Evolutionary conservation across 106 monocot genomes (phyloP), one percentile per base, ranked within the genome.

Genomic region (Apostasia shenzhenica): DNA sequence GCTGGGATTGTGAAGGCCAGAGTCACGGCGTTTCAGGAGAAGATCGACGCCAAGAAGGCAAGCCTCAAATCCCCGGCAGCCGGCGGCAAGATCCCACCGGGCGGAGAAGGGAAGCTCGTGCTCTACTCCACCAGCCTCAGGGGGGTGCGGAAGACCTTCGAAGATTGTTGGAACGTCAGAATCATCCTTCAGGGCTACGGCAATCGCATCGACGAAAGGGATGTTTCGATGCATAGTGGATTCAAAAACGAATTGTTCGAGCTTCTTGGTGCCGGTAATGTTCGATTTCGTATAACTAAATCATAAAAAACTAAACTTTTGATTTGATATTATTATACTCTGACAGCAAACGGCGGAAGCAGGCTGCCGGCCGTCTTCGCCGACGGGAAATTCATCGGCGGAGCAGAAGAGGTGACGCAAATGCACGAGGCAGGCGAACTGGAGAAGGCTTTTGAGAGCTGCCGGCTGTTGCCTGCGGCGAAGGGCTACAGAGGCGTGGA

Each of bases 91-190:
- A 59, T 62, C 71, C 78, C 82, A 6, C 75, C 88, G 1, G 73
- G 73, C 5, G 73, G 84, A 8, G 57, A 73, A 40, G 51, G 67
- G 48, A 86, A 76, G 59, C 86, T 88, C 43, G 88, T 91, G 6
- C 48, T 91, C 48, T 95, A 91, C 74, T 79, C 78, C 70, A 95
- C 91, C 5, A 95, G 95, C 70, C 70, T 95, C 6, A 81, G 91
- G 12, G 95, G 85, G 0, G 75, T 95, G 13, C 55, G 91, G 6
- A 86, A 78, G 65, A 95, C 95, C 1, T 91, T 77, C 67, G 95
- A 91, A 73, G 91, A 95, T 51, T 95, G 95, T 68, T 75, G 76
- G 70, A 55, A 50, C 1, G 70, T 76, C 1, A 72, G 58, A 41
- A 43, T 72, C 43, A 86, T 95, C n/a, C 61, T 91, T 3, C 75